These are phyloP conservation scores for Dothiorella sarmentorum DNA, from an alignment of 2,329 filamentous ascomycete genomes.

Conservation along the genomic window DNA sequence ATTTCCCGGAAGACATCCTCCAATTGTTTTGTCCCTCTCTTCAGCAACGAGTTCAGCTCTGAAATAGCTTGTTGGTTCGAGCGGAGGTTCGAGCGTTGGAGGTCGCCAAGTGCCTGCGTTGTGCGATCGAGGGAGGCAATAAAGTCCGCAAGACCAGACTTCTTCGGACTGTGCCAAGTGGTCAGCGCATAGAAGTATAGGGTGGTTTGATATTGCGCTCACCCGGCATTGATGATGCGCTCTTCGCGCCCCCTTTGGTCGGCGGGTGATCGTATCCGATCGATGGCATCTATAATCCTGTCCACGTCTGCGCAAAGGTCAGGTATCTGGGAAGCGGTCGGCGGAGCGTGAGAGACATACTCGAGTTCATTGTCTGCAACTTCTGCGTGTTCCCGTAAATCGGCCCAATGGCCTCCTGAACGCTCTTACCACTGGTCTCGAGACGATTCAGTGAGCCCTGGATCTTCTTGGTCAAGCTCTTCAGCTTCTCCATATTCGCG, in stretches of 20 bases:
- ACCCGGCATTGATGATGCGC: conserved; percentile 80
- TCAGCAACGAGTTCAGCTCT: conserved; percentile 74
- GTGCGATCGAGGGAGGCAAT: conserved; percentile 86
- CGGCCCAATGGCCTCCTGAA: conserved; percentile 87
- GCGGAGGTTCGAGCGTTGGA: conserved; percentile 85
- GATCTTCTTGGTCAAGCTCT: conserved; percentile 91
- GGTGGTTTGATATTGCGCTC: conserved; percentile 28
- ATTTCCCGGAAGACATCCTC: conserved; percentile 80
- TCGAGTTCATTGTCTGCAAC: conserved; percentile 81
- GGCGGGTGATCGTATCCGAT: conserved; percentile 81
- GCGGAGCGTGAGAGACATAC: conserved; percentile 43
- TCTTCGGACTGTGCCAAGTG: conserved; percentile 60
- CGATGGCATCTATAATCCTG: conserved; percentile 78
- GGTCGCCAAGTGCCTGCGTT: conserved; percentile 76
- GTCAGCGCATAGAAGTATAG: conserved; percentile 13
- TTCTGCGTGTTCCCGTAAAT: conserved; percentile 89
- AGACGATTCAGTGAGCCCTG: conserved; percentile 80
- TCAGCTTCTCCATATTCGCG: conserved; percentile 82
- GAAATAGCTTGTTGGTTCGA: conserved; percentile 86
- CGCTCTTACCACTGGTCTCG: conserved; percentile 83
- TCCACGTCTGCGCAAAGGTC: conserved; percentile 65
- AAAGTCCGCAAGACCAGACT: conserved; percentile 78
- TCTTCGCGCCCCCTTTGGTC: conserved; percentile 92
- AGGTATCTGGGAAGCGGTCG: not conserved
- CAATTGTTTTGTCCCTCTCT: conserved; percentile 74